Percentiles rank a stretch among this genome's conserved stretches.
Evolutionary conservation across 192 early-diverging fungal genomes (phyloP).

Genomic region (Geranomyces variabilis): DNA sequence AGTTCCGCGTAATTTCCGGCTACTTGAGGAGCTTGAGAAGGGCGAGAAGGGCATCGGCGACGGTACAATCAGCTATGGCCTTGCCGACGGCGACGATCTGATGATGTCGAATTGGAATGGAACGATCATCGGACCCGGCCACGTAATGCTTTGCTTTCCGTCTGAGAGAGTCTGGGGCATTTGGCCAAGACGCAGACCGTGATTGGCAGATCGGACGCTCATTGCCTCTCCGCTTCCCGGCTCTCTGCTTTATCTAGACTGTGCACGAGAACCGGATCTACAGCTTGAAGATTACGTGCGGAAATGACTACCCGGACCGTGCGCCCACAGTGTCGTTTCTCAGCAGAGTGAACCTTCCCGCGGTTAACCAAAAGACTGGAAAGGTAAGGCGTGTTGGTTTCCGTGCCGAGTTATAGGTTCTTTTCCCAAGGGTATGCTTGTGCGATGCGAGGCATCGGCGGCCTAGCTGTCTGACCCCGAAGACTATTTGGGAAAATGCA

Average conservation of each 20-base stretch:
- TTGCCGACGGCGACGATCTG: slow-evolving; percentile 79
- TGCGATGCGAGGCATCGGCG: too few relatives aligned
- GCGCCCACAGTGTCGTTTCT: slow-evolving; percentile 82
- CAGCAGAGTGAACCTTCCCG: slow-evolving; percentile 82
- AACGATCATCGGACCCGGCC: slow-evolving; percentile 85
- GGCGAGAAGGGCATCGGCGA: slow-evolving; percentile 96
- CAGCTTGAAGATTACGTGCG: slow-evolving; percentile 81
- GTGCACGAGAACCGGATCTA: slow-evolving; percentile 98
- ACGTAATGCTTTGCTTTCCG: slow-evolving; percentile 57
- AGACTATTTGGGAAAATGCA: too few relatives aligned
- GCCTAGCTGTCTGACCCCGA: too few relatives aligned
- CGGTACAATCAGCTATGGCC: slow-evolving; percentile 91
- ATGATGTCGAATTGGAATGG: slow-evolving; percentile 89
- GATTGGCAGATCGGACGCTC: too few relatives aligned
- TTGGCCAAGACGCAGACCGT: too few relatives aligned
- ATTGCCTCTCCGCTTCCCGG: too few relatives aligned
- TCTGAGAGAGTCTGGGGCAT: too few relatives aligned
- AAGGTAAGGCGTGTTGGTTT: slow-evolving; percentile 49
- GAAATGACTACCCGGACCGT: slow-evolving; percentile 79
- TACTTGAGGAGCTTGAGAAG: slow-evolving; percentile 96
- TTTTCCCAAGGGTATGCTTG: neutral
- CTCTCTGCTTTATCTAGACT: slow-evolving; percentile 55
- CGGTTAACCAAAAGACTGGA: slow-evolving; percentile 82
- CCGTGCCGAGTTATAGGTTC: neutral
- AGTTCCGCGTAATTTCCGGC: slow-evolving; percentile 96